phyloP scores from a whole-genome alignment of 2,329 filamentous ascomycete species.

The Furcasterigmium furcatum region DNA sequence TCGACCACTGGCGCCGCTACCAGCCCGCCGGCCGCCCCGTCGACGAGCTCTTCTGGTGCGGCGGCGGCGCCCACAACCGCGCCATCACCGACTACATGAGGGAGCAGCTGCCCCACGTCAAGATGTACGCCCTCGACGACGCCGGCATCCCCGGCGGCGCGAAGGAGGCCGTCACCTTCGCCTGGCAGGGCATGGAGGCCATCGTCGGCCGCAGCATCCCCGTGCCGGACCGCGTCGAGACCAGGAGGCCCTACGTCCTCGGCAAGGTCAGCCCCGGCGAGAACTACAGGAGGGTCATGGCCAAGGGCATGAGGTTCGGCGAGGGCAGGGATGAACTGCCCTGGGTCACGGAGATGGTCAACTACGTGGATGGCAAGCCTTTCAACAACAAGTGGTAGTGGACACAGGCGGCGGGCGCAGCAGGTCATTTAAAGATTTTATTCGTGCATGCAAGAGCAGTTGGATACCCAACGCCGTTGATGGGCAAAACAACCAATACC shows the following conservation, averaged over 20 bases:
- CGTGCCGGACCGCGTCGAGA: constrained; percentile 50
- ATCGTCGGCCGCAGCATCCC: constrained; percentile 51
- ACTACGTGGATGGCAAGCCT: constrained; percentile 42
- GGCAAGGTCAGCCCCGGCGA: constrained; percentile 51
- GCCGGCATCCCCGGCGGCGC: constrained; percentile 53
- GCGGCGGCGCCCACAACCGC: constrained; percentile 54
- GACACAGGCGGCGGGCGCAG: not conserved
- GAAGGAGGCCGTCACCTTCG: constrained; percentile 54
- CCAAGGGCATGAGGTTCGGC: constrained; percentile 49
- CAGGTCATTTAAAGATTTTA: not conserved
- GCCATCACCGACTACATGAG: constrained; percentile 53
- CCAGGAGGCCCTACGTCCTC: constrained; percentile 44
- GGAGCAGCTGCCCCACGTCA: constrained; percentile 39
- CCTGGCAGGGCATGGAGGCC: constrained; percentile 59
- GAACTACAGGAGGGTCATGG: constrained; percentile 52
- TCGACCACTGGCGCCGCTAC: constrained; percentile 44
- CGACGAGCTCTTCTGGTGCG: constrained; percentile 58
- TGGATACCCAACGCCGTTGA: not conserved
- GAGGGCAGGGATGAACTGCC: constrained; percentile 34
- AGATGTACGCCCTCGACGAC: constrained; percentile 52
- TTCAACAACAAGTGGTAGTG: constrained; percentile 39
- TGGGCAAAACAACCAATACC: not conserved
- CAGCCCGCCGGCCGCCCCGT: constrained; percentile 35
- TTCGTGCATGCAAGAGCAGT: not conserved
- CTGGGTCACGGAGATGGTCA: constrained; percentile 47